phyloP scores from a whole-genome alignment of 2,329 filamentous ascomycete species.

The Neoascochyta sp. region DNA sequence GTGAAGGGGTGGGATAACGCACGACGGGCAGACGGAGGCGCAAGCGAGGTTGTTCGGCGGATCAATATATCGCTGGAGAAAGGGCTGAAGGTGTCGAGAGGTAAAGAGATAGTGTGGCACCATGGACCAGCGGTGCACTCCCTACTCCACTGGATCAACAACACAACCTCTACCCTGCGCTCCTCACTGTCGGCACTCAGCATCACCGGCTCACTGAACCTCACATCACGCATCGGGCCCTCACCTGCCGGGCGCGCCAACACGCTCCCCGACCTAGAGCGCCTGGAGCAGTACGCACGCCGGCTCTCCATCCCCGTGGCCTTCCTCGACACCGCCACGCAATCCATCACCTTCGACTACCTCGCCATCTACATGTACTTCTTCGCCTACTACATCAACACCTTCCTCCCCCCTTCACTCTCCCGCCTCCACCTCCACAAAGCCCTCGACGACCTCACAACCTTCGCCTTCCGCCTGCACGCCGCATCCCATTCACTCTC shows the following conservation, averaged over 20 bases:
- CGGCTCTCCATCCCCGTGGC: constrained; percentile 24
- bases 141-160: constrained; percentile 28
- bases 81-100: constrained; percentile 10
- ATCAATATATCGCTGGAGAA: constrained; percentile 24
- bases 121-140: constrained; percentile 30
- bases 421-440: constrained; percentile 18
- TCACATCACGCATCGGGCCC: constrained; percentile 17
- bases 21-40: constrained; percentile 3
- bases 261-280: constrained; percentile 17
- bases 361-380: constrained; percentile 31
- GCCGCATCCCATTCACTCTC: constrained; percentile 20
- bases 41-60: constrained; percentile 15
- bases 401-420: constrained; percentile 21
- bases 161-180: constrained; percentile 22
- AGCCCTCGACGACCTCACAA: constrained; percentile 27
- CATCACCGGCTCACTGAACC: constrained; percentile 20
- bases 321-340: constrained; percentile 26
- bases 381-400: constrained; percentile 31
- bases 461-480: constrained; percentile 26
- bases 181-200: constrained; percentile 20
- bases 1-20: constrained; percentile 27
- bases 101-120: constrained; percentile 31
- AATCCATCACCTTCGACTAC: constrained; percentile 19
- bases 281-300: constrained; percentile 21
- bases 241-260: constrained; percentile 20